Evolutionary conservation across 305 asterid genomes (phyloP).

Genomic region (Fraxinus nigra): DNA sequence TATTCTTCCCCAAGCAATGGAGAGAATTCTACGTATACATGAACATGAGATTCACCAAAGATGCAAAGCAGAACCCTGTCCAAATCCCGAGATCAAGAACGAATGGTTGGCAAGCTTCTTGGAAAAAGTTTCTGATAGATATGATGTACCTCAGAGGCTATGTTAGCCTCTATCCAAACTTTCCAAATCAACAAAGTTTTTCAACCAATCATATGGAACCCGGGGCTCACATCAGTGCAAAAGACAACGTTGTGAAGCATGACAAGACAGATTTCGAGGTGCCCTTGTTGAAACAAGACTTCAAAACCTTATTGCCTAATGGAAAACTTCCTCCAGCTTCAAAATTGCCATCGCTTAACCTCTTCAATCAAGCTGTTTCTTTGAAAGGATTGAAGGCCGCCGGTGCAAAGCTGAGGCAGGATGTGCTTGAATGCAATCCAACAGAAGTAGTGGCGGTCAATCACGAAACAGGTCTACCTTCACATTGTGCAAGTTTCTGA

Average conservation of each 20-base stretch:
- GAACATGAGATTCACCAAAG: conserved; percentile 88
- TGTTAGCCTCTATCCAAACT: conserved; percentile 78
- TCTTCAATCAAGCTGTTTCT: conserved; percentile 82
- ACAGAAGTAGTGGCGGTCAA: conserved; percentile 51
- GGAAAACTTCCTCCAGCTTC: conserved; percentile 84
- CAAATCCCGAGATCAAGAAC: conserved; percentile 93
- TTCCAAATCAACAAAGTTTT: conserved; percentile 80
- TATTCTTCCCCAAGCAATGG: conserved; percentile 92
- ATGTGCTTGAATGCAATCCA: conserved; percentile 63
- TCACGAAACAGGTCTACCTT: conserved; percentile 72
- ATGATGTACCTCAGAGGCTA: conserved; percentile 93
- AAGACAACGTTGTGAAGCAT: conserved; percentile 73
- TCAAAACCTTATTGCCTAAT: conserved; percentile 54
- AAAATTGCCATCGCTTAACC: conserved; percentile 70
- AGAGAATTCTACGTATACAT: conserved; percentile 86
- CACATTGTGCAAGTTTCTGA: conserved; percentile 73
- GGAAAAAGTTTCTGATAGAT: conserved; percentile 91
- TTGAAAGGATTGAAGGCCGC: conserved; percentile 78
- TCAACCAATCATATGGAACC: conserved; percentile 98
- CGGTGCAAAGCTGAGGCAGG: conserved; percentile 77
- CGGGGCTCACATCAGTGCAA: conserved; percentile 90
- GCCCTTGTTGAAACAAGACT: conserved; percentile 69
- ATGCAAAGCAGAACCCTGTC: conserved; percentile 81
- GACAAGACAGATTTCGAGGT: conserved; percentile 82
- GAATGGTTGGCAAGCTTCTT: conserved; percentile 98